A percentile compares a stretch with the other conserved stretches of the same genome.
Evolutionary conservation across 768 basidiomycete genomes (phyloP).

Genomic region (Suillus lakei): DNA sequence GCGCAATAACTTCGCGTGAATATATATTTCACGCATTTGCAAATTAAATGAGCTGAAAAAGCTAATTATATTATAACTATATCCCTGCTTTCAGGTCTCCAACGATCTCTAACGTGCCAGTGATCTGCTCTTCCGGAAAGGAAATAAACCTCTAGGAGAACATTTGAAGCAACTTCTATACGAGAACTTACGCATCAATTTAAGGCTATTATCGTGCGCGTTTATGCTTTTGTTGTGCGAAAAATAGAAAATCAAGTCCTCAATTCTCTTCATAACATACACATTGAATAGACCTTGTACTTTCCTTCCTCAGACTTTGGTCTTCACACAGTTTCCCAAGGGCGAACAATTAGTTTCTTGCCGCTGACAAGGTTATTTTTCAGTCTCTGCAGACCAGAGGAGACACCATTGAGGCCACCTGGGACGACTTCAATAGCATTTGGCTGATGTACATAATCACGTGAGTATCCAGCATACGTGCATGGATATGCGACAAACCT

Average conservation of each 20-base stretch:
- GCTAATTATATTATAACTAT: not conserved
- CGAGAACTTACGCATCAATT: not conserved
- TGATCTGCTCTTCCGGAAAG: not conserved
- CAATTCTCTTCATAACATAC: not conserved
- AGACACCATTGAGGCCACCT: conserved; percentile 42
- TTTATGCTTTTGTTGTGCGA: not conserved
- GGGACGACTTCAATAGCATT: conserved; percentile 43
- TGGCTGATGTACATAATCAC: conserved; percentile 27
- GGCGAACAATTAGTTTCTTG: conserved; percentile 40
- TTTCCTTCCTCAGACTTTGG: conserved; percentile 37
- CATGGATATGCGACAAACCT: conserved; percentile 16
- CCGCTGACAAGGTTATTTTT: conserved; percentile 43
- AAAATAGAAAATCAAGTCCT: not conserved
- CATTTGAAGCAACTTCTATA: not conserved
- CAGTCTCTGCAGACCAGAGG: conserved; percentile 37
- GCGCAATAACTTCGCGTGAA: not conserved
- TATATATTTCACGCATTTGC: not conserved
- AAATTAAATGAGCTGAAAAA: not conserved
- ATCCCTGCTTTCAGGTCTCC: not conserved
- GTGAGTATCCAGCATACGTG: not conserved
- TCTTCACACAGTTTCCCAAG: conserved; percentile 39
- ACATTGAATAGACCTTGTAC: conserved; percentile 28
- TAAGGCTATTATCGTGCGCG: not conserved
- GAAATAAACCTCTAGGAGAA: not conserved
- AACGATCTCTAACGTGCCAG: not conserved